A percentile compares a stretch with the other conserved stretches of the same genome.
Conservation (phyloP, 805 yeast species). For the Ogataea nitratoaversa region DNA sequence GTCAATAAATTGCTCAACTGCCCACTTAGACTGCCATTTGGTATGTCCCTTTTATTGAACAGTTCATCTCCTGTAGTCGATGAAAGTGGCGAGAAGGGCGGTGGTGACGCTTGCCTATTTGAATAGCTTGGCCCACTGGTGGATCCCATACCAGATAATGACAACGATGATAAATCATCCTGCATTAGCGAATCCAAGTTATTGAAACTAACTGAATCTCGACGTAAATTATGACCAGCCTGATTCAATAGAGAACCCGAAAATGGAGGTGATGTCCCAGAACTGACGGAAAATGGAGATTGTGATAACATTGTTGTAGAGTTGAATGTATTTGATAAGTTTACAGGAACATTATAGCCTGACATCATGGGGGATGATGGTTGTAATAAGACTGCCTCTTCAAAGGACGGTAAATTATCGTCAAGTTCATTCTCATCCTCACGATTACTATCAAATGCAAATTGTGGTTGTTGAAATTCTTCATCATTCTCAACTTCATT, state of each 20-base stretch:
- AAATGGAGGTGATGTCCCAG: slow-evolving; percentile 15
- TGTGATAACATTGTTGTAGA: slow-evolving; percentile 30
- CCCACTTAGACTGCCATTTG: slow-evolving; percentile 8
- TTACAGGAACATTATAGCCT: slow-evolving; percentile 31
- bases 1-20: slow-evolving; percentile 15
- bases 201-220: slow-evolving; percentile 17
- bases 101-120: background rate
- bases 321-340: slow-evolving; percentile 30
- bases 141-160: background rate
- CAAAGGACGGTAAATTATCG: slow-evolving; percentile 52
- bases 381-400: slow-evolving; percentile 48
- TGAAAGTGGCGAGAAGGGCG: too few relatives aligned
- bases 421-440: slow-evolving; percentile 11
- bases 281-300: slow-evolving; percentile 33
- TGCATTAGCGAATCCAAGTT: slow-evolving; percentile 21
- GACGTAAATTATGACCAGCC: slow-evolving; percentile 1
- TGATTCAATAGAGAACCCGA: slow-evolving; percentile 11
- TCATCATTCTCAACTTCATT: slow-evolving; percentile 9
- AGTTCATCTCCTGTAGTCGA: slow-evolving; percentile 1
- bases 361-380: slow-evolving; percentile 43
- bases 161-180: slow-evolving; percentile 5
- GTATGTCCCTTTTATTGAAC: slow-evolving; percentile 13
- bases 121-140: too few relatives aligned
- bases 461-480: background rate
- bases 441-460: background rate